Base-by-base conservation (phyloP, 306 rosid species). In the Castanopsis chinensis region DNA sequence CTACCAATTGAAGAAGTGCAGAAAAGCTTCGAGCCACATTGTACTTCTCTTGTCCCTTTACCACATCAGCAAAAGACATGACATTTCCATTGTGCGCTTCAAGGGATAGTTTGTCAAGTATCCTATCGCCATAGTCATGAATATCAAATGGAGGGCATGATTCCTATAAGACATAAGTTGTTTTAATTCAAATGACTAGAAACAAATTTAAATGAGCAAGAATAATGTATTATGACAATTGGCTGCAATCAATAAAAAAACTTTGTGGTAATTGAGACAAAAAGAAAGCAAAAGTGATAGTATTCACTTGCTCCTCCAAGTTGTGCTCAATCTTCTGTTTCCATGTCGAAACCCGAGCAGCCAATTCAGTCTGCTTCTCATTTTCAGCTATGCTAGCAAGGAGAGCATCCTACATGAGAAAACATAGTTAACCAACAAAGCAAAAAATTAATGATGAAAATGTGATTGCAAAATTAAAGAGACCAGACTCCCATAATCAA, bases 1-100 rank as follows among this genome's bases (percentile, higher is more conserved):
- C 52, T 91, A 95, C 98, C 98, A 95, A 78, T 82, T 95, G 99
- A 80, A 95, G 93, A 51, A 95, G 91, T 13, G 99, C 92, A 76
- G 97, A 87, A 83, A 95, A 95, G 83, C 93, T 95, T 83, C 99
- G 88, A 60, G 98, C 91, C 19, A 95, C 96, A 28, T 84, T 88
- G 37, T 85, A 93, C 82, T 88, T 93, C 33, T 80, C 91, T 74
- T 89, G 97, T 37, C 94, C 97, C 67, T 65, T 52, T 25, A 95
- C 96, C 77, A 95, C 85, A 71, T 90, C 89, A 76, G 93, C 80
- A 68, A 93, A 95, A 43, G 96, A 72, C 65, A 88, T 49, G 75
- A 81, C 84, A 61, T 75, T 9, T 43, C 71, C 64, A 78, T 64
- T 65, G 73, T 90, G 86, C 33, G 85, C 86, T 76, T 93, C 94